Base-by-base conservation (phyloP, 2,329 filamentous ascomycete genomes). In the Cytospora mali region DNA sequence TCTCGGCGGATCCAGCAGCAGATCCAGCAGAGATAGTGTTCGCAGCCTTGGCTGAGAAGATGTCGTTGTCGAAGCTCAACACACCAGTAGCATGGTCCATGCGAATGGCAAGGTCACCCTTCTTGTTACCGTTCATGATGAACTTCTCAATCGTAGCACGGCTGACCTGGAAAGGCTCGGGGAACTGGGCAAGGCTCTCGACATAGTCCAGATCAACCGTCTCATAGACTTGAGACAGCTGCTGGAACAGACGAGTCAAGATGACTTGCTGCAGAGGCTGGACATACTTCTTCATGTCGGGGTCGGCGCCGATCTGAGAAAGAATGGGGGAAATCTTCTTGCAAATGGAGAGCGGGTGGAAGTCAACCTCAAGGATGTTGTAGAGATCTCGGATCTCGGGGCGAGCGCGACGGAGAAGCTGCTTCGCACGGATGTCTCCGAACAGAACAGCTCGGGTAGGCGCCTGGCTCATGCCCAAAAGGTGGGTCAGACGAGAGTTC, bases 91-190 rank as follows among this genome's bases (percentile, higher is more conserved):
- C 93, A 75, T 99, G 95, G 74, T 98, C 92, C 78, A 98, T 92
- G 66, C 95, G 93, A 71, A 99, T 96, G 59, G 95, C 91, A 52
- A 99, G 85, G 71, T 99, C 95, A 62, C 95, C 95, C 86, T 99
- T 99, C 88, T 99, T 99, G 86, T 96, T 98, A 67, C 95, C 95
- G 78, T 99, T 99, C 95, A 99, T 99, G 84, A 99, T 98, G 84
- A 99, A 99, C 81, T 98, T 99, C 83, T 99, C 95, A 69, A 99
- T 96, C 66, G 92, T 96, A 68, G 89, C 88, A 59, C 91, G 88
- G 67, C 86, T 90, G 69, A 98, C 93, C 79, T 97, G 90, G 85
- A 96, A 98, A 49, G 95, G 92, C 75, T 96, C 93, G 11, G 95
- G 95, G 84, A 99, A 99, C 73, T 95, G 86, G 66, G 95, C 95